Evolutionary conservation across 2,329 filamentous ascomycete genomes (phyloP).

Genomic region (Scedosporium minutisporum): DNA sequence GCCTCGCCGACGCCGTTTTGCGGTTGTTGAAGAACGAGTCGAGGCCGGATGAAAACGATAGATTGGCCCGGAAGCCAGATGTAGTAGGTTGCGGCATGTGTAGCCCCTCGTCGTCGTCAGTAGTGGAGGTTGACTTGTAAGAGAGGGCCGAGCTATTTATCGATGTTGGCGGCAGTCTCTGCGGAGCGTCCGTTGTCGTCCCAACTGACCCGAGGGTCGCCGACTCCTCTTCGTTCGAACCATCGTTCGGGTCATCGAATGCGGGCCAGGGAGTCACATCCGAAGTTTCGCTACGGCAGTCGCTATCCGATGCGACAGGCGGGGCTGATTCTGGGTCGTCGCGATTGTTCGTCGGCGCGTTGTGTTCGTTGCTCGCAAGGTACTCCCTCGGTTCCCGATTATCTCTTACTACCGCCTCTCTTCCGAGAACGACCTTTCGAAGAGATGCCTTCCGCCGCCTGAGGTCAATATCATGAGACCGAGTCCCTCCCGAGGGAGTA

Average conservation of each 20-base stretch:
- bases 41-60: constrained; percentile 44
- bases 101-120: constrained; percentile 72
- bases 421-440: constrained; percentile 4
- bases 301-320: not conserved
- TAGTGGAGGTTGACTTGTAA: constrained; percentile 56
- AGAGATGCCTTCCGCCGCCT: constrained; percentile 1
- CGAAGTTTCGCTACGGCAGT: constrained; percentile 3
- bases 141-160: constrained; percentile 42
- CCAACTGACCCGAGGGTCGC: constrained; percentile 10
- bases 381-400: not conserved
- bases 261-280: constrained; percentile 9
- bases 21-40: constrained; percentile 51
- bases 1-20: constrained; percentile 31
- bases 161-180: not conserved
- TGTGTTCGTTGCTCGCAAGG: not conserved
- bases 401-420: constrained; percentile 2
- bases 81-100: constrained; percentile 46
- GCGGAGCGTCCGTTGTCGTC: constrained; percentile 12
- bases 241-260: constrained; percentile 5
- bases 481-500: not conserved
- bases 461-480: not conserved
- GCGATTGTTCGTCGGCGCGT: not conserved
- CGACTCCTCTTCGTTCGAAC: constrained; percentile 3
- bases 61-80: constrained; percentile 29
- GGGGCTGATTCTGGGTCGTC: not conserved